These are phyloP conservation scores for Boletus tomentosulus DNA, from an alignment of 768 basidiomycete species.

Conservation along the genomic window DNA sequence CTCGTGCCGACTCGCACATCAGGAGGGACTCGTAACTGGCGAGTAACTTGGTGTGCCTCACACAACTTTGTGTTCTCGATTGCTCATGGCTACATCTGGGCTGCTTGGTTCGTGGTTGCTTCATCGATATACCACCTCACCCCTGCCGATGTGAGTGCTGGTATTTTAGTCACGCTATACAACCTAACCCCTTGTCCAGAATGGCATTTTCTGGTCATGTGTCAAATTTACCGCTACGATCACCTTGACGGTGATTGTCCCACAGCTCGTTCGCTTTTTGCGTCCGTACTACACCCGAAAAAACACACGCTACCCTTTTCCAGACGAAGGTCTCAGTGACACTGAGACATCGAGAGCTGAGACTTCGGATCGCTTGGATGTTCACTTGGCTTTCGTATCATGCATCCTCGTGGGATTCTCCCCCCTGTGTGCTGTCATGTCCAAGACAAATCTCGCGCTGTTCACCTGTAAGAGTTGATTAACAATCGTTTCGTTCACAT, in stretches of 20 bases:
- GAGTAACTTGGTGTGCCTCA: constrained; percentile 26
- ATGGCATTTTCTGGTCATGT: constrained; percentile 24
- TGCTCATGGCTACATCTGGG: constrained; percentile 10
- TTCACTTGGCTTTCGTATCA: constrained; percentile 23
- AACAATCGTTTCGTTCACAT: neutral
- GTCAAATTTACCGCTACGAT: constrained; percentile 15
- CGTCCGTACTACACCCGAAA: constrained; percentile 23
- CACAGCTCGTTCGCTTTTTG: constrained; percentile 22
- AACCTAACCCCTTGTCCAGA: constrained; percentile 12
- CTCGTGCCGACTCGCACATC: constrained; percentile 15
- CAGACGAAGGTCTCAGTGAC: neutral
- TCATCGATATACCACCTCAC: constrained; percentile 27
- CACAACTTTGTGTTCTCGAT: constrained; percentile 23
- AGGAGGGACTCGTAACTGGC: constrained; percentile 25
- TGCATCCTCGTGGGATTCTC: constrained; percentile 15
- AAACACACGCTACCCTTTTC: neutral
- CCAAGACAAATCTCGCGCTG: constrained; percentile 3
- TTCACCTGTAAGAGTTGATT: constrained; percentile 11
- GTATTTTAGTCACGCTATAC: neutral
- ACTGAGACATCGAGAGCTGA: neutral
- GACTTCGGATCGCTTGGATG: constrained; percentile 27
- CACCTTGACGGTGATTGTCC: constrained; percentile 17
- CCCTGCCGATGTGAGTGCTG: constrained; percentile 21
- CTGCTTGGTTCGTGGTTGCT: constrained; percentile 20
- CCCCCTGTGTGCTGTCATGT: constrained; percentile 11